These are phyloP conservation scores for Candolleomyces aberdarensis DNA, from an alignment of 768 basidiomycete species.

Conservation along the genomic window DNA sequence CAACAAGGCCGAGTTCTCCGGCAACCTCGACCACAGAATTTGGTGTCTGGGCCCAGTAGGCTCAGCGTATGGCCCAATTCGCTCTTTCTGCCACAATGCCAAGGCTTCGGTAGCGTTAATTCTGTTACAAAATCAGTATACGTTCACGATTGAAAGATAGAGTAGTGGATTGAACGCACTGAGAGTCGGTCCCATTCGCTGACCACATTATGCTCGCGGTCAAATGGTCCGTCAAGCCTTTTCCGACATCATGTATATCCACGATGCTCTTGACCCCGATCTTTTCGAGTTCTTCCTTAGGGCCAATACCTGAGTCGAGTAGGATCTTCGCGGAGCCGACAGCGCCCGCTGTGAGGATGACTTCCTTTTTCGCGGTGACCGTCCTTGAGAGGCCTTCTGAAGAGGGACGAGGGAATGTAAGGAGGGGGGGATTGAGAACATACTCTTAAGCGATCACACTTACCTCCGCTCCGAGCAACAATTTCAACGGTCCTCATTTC, in stretches of 20 bases:
- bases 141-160: background rate
- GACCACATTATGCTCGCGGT: background rate
- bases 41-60: conserved; percentile 7
- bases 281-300: conserved; percentile 10
- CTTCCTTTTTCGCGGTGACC: conserved; percentile 25
- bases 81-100: conserved; percentile 9
- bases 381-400: background rate
- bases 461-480: conserved; percentile 5
- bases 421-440: background rate
- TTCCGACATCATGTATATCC: conserved; percentile 18
- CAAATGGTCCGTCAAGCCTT: conserved; percentile 19
- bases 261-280: conserved; percentile 13
- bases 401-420: background rate
- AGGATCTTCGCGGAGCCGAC: conserved; percentile 25
- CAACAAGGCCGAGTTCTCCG: conserved; percentile 4
- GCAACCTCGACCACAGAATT: conserved; percentile 12
- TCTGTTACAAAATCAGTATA: background rate
- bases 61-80: conserved; percentile 5
- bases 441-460: too few relatives aligned
- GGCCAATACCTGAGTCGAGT: conserved; percentile 23
- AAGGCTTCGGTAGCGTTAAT: conserved; percentile 17
- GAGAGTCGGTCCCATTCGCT: background rate
- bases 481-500: conserved; percentile 13
- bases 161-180: background rate
- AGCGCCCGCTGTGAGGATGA: conserved; percentile 30